Percentiles rank a stretch among this genome's conserved stretches.
Conservation (phyloP, 495 filamentous ascomycete species). For the Neurospora sp. region DNA sequence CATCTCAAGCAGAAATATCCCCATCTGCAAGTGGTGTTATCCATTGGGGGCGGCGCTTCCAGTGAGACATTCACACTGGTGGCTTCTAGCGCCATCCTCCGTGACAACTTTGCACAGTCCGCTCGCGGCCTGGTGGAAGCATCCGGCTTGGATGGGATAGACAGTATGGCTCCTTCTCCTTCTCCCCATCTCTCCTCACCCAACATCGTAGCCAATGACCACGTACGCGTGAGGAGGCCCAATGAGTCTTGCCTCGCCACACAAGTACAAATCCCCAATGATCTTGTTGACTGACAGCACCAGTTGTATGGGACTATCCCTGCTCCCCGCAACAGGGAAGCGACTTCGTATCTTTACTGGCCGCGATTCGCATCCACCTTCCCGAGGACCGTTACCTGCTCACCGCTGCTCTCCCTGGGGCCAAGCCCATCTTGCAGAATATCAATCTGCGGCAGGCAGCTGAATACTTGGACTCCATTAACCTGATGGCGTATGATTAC, state of each 20-base stretch:
- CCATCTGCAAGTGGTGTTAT: slow-evolving; percentile 71
- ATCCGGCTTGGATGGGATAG: slow-evolving; percentile 75
- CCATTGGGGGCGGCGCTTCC: slow-evolving; percentile 78
- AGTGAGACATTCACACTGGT: slow-evolving; percentile 68
- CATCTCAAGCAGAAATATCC: slow-evolving; percentile 63
- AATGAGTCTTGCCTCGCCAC: slow-evolving; percentile 2
- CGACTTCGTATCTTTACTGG: slow-evolving; percentile 64
- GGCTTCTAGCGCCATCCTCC: slow-evolving; percentile 46
- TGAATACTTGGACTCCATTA: slow-evolving; percentile 65
- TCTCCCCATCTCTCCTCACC: not conserved
- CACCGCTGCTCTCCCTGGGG: slow-evolving; percentile 74
- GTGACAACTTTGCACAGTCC: slow-evolving; percentile 65
- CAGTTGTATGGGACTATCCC: slow-evolving; percentile 92
- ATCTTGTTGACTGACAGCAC: slow-evolving; percentile 6
- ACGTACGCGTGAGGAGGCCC: slow-evolving; percentile 1
- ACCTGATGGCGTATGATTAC: slow-evolving; percentile 84
- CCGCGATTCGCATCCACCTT: slow-evolving; percentile 57
- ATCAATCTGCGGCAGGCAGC: slow-evolving; percentile 61
- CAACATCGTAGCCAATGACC: slow-evolving; percentile 1
- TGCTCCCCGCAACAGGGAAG: slow-evolving; percentile 55
- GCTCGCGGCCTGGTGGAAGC: slow-evolving; percentile 60
- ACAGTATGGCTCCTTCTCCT: slow-evolving; percentile 47
- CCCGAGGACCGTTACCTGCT: slow-evolving; percentile 65
- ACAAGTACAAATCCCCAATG: not conserved
- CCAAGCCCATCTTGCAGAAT: slow-evolving; percentile 60